Conservation (phyloP, 805 yeast species). For the Wickerhamiella lipophila region DNA sequence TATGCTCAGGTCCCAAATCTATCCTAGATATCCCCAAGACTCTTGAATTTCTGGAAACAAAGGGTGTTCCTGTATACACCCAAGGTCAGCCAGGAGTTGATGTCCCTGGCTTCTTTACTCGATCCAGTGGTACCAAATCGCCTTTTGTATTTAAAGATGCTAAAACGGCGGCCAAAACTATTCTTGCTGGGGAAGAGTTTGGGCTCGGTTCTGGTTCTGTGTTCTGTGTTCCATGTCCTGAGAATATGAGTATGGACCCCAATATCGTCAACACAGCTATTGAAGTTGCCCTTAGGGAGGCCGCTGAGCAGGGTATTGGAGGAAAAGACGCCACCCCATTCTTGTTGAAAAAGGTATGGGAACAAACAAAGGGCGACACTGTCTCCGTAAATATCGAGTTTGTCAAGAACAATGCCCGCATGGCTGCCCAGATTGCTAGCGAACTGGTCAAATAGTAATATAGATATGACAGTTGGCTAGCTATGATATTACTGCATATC, state of each 20-base stretch:
- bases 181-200: slow-evolving; percentile 37
- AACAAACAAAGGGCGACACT: slow-evolving; percentile 53
- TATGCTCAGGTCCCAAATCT: slow-evolving; percentile 84
- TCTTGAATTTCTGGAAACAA: slow-evolving; percentile 77
- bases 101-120: slow-evolving; percentile 72
- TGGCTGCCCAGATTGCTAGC: slow-evolving; percentile 54
- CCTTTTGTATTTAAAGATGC: slow-evolving; percentile 51
- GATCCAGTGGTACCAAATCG: slow-evolving; percentile 60
- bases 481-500: too few species aligned
- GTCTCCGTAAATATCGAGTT: slow-evolving; percentile 63
- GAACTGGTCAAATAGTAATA: not conserved
- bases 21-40: slow-evolving; percentile 71
- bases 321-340: slow-evolving; percentile 80
- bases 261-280: slow-evolving; percentile 44
- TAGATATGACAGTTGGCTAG: too few species aligned
- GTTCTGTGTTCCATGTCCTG: slow-evolving; percentile 75
- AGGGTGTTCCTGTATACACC: slow-evolving; percentile 78
- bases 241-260: slow-evolving; percentile 43
- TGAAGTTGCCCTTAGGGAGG: slow-evolving; percentile 44
- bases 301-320: slow-evolving; percentile 37
- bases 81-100: slow-evolving; percentile 31
- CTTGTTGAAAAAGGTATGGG: slow-evolving; percentile 49
- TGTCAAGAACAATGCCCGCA: slow-evolving; percentile 60
- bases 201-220: slow-evolving; percentile 50
- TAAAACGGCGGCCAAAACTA: slow-evolving; percentile 48